Conservation (phyloP, 2,329 filamentous ascomycete genomes). For the Lecanicillium sp. region DNA sequence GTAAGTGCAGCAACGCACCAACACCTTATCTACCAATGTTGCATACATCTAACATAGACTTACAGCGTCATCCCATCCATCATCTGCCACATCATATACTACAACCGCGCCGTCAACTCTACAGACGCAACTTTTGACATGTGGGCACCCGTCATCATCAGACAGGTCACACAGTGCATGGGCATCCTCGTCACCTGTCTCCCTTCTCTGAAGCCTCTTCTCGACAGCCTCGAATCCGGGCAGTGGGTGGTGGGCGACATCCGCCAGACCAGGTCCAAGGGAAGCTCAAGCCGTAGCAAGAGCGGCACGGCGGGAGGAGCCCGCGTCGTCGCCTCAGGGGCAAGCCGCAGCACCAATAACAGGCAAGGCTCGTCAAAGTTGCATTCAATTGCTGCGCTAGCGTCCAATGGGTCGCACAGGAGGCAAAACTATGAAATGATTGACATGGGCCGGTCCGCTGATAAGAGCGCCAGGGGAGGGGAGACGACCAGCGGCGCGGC, state of each 20-base stretch:
- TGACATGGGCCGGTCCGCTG: neutral
- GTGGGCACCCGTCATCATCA: conserved; percentile 3
- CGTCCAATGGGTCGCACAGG: neutral
- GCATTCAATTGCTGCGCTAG: neutral
- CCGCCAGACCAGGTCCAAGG: conserved; percentile 1
- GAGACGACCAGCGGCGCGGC: conserved; percentile 1
- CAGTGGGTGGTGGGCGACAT: conserved; percentile 4
- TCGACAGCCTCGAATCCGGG: conserved; percentile 7
- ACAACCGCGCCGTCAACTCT: neutral
- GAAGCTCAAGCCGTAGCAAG: conserved; percentile 1
- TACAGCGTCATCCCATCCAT: conserved; percentile 1
- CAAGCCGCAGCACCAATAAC: neutral
- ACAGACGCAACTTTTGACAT: conserved; percentile 1
- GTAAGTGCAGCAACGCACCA: neutral
- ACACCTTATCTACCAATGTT: too few species aligned
- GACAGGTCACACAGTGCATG: conserved; percentile 4
- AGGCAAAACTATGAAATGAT: conserved; percentile 1
- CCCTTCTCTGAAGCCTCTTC: conserved; percentile 6
- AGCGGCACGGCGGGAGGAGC: neutral
- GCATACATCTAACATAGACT: neutral
- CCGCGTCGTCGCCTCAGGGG: neutral
- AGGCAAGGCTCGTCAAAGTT: neutral
- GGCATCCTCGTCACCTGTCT: conserved; percentile 4
- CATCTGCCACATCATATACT: conserved; percentile 3
- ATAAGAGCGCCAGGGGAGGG: neutral